Conservation (phyloP, 805 yeast species). For the Lipomyces oligophaga region DNA sequence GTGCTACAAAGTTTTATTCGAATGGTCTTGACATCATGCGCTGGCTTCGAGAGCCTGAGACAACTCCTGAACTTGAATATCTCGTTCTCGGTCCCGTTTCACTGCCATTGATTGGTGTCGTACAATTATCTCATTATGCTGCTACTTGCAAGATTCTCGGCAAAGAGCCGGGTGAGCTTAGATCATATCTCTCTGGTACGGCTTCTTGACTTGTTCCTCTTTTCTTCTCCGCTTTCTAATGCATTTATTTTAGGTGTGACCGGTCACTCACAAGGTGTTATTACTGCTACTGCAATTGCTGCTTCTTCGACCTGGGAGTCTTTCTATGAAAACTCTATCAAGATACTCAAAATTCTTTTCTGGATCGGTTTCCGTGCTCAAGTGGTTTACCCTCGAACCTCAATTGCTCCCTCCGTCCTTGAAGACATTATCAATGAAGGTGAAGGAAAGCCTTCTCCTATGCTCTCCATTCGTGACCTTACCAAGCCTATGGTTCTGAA, state of each 20-base stretch:
- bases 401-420: slow-evolving; percentile 87
- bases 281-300: slow-evolving; percentile 89
- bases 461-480: slow-evolving; percentile 91
- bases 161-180: slow-evolving; percentile 82
- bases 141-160: slow-evolving; percentile 82
- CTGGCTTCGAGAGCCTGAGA: slow-evolving; percentile 83
- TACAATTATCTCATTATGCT: slow-evolving; percentile 90
- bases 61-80: slow-evolving; percentile 86
- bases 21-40: slow-evolving; percentile 85
- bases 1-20: slow-evolving; percentile 82
- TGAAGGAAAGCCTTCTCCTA: slow-evolving; percentile 96
- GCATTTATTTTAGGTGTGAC: slow-evolving; percentile 37
- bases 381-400: slow-evolving; percentile 86
- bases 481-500: slow-evolving; percentile 72
- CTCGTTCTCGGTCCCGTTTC: slow-evolving; percentile 87
- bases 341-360: slow-evolving; percentile 81
- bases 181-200: slow-evolving; percentile 46
- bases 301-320: slow-evolving; percentile 79
- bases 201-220: background rate
- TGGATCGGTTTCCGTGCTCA: slow-evolving; percentile 91
- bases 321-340: slow-evolving; percentile 64
- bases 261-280: slow-evolving; percentile 54
- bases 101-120: slow-evolving; percentile 95
- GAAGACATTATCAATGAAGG: slow-evolving; percentile 89
- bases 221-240: background rate